Evolutionary conservation across 306 rosid species (phyloP).

Genomic region (Mimosa bimucronata): DNA sequence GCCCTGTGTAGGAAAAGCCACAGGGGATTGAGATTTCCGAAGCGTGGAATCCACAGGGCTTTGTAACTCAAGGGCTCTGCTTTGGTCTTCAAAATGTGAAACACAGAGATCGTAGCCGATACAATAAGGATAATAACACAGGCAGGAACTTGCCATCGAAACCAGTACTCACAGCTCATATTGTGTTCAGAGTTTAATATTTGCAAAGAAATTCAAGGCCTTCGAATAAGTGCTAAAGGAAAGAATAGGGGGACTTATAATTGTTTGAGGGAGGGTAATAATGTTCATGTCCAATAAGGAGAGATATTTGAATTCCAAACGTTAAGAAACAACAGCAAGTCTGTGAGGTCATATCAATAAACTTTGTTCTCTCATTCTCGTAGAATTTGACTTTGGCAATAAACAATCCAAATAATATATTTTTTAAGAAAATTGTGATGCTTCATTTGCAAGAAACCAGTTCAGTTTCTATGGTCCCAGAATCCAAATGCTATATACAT

Average conservation of each 20-base stretch:
- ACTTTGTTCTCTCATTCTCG: neutral
- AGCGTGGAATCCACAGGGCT: conserved; percentile 45
- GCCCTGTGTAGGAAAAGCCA: conserved; percentile 45
- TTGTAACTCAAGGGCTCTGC: conserved; percentile 35
- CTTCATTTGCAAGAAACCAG: neutral
- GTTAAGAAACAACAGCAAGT: neutral
- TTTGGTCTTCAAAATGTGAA: conserved; percentile 34
- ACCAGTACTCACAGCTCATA: conserved; percentile 22
- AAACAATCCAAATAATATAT: neutral
- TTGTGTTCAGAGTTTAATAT: conserved; percentile 3
- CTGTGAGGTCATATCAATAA: neutral
- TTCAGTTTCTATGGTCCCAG: neutral
- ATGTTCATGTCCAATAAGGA: no score
- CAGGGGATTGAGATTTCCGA: conserved; percentile 42
- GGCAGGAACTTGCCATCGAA: conserved; percentile 36
- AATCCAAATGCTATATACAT: neutral
- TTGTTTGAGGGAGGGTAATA: neutral
- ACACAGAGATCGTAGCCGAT: neutral
- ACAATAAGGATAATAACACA: conserved; percentile 18
- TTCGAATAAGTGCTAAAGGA: neutral
- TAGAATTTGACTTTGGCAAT: conserved; percentile 2
- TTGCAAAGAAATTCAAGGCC: neutral
- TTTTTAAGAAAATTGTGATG: neutral
- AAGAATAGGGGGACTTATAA: neutral
- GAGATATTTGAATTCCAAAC: neutral